Base-by-base conservation (phyloP, 1,284 basidiomycete genomes). In the Cryptococcus hybrid region DNA sequence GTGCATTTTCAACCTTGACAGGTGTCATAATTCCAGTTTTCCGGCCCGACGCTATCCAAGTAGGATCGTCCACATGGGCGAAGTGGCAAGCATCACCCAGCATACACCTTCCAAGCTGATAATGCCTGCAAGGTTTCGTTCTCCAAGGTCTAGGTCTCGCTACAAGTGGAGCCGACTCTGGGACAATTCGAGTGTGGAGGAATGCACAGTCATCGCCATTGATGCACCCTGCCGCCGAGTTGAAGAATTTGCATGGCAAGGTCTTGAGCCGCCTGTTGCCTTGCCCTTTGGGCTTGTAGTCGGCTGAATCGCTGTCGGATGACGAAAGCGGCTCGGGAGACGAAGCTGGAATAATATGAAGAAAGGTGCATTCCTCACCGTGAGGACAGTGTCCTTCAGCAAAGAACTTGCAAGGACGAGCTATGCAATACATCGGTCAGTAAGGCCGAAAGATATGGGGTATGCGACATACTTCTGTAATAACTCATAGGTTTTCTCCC, bases 71-170 rank as follows among this genome's bases (percentile, higher is more conserved):
- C 8, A 73, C 71, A 56, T 78, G 77, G 0, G 75, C 74, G 51
- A 77, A 78, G 58, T 75, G 71, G 55, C 77, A 78, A 7, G 65
- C 59, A 38, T 76, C 71, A 40, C 76, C 77, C 9, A 73, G 64
- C 3, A 55, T 59, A 61, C 77, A 78, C 42, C 63, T 59, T 0
- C 70, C 71, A 0, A 67, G 53, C 53, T 73, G 72, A 54, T 62
- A 78, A 62, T 78, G 77, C 39, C 73, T 54, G 55, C 74, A 76
- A 3, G 73, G 72, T 43, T 64, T 59, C 8, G 70, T 77, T 34
- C 77, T 65, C 71, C 71, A 78, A 5, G 74, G 69, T 53, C 70
- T 53, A 3, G 72, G 75, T 38, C 60, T 57, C 9, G 69, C 63
- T 1, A 73, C 63, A 7, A 68, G 53, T 3, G 63, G 64, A 0